Base-by-base conservation (phyloP, 179 eudicot species). In the Silene coronaria region DNA sequence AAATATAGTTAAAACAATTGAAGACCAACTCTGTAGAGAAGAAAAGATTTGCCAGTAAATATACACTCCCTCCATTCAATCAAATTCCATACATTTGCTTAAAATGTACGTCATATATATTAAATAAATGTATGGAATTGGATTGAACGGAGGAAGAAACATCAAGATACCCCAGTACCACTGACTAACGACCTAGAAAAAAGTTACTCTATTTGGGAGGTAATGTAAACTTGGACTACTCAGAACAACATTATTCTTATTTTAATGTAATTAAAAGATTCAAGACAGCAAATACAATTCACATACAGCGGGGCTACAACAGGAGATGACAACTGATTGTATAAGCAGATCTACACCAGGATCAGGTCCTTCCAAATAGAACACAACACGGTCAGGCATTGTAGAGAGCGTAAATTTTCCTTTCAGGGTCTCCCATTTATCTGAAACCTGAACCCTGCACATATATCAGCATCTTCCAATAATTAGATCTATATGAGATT, bases 311-410 rank as follows among this genome's bases (percentile, higher is more conserved):
- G 61, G 66, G 77, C 19, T 74, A 28, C 79, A 70, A 80, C 88
- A 84, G 42, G 88, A 80, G n/a, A 95, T 75, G n/a, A 64, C 75
- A 8, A 90, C 93, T 61, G 97, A 90, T 73, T 82, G 81, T 75
- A 95, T 80, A 82, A 89, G 91, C 62, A 92, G 59, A 75, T 95
- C 91, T 5, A 88, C 80, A 21, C 97, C 96, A 79, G 97, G 85
- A 64, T 90, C 79, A 53, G 99, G 97, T 22, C 99, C 97, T 86
- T 92, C 99, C 69, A 95, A 66, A 75, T 89, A 92, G 67, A 95
- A 85, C 68, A 89, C 82, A 77, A 80, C 89, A 34, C 86, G 79
- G 13, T 82, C 62, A 17, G 97, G 95, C 80, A 84, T 67, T 48
- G 77, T 78, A 73, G 90, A 45, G 23, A 95, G 78, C 19, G 84